These are phyloP conservation scores for Solanum appendiculatum DNA, from an alignment of 257 asterid species.

Conservation along the genomic window DNA sequence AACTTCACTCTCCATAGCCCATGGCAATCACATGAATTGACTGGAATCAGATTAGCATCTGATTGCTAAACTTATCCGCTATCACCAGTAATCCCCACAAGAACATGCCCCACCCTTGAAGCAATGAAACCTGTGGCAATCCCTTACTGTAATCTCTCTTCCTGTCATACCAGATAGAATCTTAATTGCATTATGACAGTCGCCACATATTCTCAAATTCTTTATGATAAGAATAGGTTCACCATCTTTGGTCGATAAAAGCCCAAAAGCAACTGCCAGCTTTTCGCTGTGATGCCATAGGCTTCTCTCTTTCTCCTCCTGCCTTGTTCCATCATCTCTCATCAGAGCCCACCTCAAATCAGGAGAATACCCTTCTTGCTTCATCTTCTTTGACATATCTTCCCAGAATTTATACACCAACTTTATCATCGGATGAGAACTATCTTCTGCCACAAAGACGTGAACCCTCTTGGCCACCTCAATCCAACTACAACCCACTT, in stretches of 20 bases:
- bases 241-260: constrained; percentile 23
- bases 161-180: constrained; percentile 33
- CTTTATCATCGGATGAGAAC: constrained; percentile 47
- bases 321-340: constrained; percentile 25
- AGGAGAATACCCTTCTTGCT: constrained; percentile 39
- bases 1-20: neutral
- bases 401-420: constrained; percentile 52
- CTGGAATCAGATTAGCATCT: neutral
- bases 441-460: constrained; percentile 62
- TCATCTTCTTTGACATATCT: constrained; percentile 41
- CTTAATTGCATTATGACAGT: constrained; percentile 57
- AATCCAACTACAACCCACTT: constrained; percentile 76
- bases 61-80: neutral
- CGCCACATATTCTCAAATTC: constrained; percentile 65
- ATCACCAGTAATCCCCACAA: constrained; percentile 63
- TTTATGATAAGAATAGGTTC: constrained; percentile 44
- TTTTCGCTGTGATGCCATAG: constrained; percentile 63
- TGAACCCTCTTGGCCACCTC: constrained; percentile 47
- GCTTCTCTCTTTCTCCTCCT: constrained; percentile 28
- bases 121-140: constrained; percentile 61
- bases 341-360: constrained; percentile 31
- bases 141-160: constrained; percentile 57
- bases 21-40: neutral
- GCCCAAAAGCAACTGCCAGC: constrained; percentile 57
- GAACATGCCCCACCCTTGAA: constrained; percentile 54